Percentiles rank a stretch among this genome's conserved stretches.
phyloP scores from a whole-genome alignment of 1,284 basidiomycete species.

The Ceratobasidium papillatum region DNA sequence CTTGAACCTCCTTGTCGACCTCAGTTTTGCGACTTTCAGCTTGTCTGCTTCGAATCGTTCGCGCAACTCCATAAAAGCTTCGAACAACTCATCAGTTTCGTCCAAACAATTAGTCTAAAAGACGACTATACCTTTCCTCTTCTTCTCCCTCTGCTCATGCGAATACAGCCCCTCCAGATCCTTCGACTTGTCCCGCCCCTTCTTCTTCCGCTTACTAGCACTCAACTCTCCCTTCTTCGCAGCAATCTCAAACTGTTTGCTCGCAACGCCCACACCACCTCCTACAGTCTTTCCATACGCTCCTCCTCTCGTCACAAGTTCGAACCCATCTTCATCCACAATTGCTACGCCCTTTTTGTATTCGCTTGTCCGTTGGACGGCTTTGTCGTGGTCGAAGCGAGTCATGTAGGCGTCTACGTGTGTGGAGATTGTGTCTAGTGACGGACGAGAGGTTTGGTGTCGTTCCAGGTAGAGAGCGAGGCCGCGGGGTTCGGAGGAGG shows the following conservation, averaged over 20 bases:
- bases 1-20: constrained; percentile 79
- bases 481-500: constrained; percentile 64
- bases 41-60: constrained; percentile 87
- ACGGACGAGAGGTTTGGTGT: constrained; percentile 72
- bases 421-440: constrained; percentile 71
- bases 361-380: constrained; percentile 68
- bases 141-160: constrained; percentile 88
- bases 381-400: constrained; percentile 76
- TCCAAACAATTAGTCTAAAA: constrained; percentile 23
- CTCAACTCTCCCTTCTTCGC: constrained; percentile 56
- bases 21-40: constrained; percentile 84
- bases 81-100: constrained; percentile 8
- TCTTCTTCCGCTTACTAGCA: constrained; percentile 58
- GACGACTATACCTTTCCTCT: constrained; percentile 71
- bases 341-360: constrained; percentile 83
- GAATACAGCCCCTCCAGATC: constrained; percentile 84
- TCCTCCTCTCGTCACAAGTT: constrained; percentile 86
- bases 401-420: constrained; percentile 82
- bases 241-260: constrained; percentile 70
- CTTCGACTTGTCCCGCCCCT: constrained; percentile 70
- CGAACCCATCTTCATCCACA: constrained; percentile 93
- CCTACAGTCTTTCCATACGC: constrained; percentile 86
- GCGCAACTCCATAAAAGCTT: constrained; percentile 80
- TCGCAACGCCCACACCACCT: constrained; percentile 80
- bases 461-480: constrained; percentile 72